Evolutionary conservation across 2,329 filamentous ascomycete genomes (phyloP).

Genomic region (Curvularia verruculosa): DNA sequence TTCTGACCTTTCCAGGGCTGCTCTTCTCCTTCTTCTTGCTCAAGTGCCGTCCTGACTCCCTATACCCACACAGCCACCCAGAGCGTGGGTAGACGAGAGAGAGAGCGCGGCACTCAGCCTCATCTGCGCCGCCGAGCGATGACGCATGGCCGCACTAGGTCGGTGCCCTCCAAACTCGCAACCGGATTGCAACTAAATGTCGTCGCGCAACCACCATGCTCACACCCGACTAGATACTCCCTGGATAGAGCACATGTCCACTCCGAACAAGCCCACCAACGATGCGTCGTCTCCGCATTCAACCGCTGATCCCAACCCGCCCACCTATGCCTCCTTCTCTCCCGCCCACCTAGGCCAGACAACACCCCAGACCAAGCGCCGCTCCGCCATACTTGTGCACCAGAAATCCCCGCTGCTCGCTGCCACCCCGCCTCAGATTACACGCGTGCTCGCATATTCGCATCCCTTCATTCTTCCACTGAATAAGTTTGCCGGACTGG

Average conservation of each 20-base stretch:
- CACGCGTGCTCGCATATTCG: slow-evolving; percentile 90
- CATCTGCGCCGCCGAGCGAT: slow-evolving; percentile 37
- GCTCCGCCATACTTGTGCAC: slow-evolving; percentile 92
- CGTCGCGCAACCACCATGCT: slow-evolving; percentile 33
- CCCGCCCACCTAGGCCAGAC: slow-evolving; percentile 76
- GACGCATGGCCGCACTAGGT: slow-evolving; percentile 54
- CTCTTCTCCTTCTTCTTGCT: neutral
- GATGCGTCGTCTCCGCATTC: slow-evolving; percentile 48
- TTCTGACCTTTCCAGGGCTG: neutral
- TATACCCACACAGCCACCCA: neutral
- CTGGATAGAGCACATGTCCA: slow-evolving; percentile 52
- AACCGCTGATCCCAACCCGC: slow-evolving; percentile 58
- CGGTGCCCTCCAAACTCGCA: slow-evolving; percentile 30
- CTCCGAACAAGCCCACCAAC: slow-evolving; percentile 43
- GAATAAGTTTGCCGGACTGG: slow-evolving; percentile 80
- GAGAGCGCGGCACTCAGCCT: slow-evolving; percentile 30
- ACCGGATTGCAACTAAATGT: slow-evolving; percentile 11
- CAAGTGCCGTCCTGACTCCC: neutral
- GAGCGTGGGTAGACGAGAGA: slow-evolving; percentile 23
- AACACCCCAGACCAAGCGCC: slow-evolving; percentile 72
- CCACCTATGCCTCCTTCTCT: slow-evolving; percentile 89
- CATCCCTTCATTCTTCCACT: slow-evolving; percentile 91
- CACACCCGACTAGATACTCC: slow-evolving; percentile 46
- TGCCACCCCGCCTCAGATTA: slow-evolving; percentile 93
- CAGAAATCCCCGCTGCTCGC: slow-evolving; percentile 94